Base-by-base conservation (phyloP, 441 rosid species). In the Cnidoscolus chayamansa region DNA sequence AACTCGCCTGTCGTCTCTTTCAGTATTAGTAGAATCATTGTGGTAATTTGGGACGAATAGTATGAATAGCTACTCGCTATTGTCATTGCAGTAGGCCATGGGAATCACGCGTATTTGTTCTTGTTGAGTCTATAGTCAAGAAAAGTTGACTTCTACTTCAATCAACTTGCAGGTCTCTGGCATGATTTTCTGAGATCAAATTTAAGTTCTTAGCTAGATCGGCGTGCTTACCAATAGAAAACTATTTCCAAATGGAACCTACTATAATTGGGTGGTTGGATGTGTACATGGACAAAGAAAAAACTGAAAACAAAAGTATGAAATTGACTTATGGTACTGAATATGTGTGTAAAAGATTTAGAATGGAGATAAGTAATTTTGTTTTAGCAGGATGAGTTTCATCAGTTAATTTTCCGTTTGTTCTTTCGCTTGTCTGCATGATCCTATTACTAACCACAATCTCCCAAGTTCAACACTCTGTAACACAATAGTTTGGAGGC, bases 1-100 rank as follows among this genome's bases (percentile, higher is more conserved):
- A 53, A 57, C 86, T 73, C 66, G 79, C 40, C 79, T 31, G 58
- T 55, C 25, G 78, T 77, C 77, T 58, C 43, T 40, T 40, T 40
- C 45, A 7, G 45, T 40, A 40, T 40, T 40, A 40, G 45, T 40
- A 40, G 45, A 40, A 40, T 49, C n/a, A 7, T 48, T 45, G 72
- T 62, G 78, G 50, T 60, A 47, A 70, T 64, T 65, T 65, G n/a
- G 19, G n/a, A 25, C 43, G 20, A 43, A 53, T 0, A 3, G 45
- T 20, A 10, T 16, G 48, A 68, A 45, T 11, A 16, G 2, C 47
- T 70, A 61, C 70, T 16, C 70, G 76, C 63, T 51, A 1, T 1
- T 40, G 1, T 60, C 20, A 40, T 60, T 43, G 54, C 35, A 15
- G 20, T 35, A 20, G 51, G 49, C 3, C 43, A 47, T 31, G 45